phyloP scores from a whole-genome alignment of 73 alveolate genomes.

The Paramecium tetraurelia region DNA sequence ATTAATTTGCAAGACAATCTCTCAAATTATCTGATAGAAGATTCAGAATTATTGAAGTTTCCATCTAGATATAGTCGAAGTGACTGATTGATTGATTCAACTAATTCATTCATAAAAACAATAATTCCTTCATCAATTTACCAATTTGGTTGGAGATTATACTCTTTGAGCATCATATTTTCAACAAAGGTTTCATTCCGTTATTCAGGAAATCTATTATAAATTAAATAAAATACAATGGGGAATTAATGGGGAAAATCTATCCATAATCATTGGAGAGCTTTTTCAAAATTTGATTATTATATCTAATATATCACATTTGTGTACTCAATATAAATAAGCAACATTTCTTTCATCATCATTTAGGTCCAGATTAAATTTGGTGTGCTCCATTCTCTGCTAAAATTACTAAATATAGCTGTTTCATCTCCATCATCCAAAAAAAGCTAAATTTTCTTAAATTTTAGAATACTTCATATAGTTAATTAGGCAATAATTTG shows the following conservation, averaged over 20 bases:
- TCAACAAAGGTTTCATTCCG: constrained; percentile 1
- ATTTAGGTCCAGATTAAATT: neutral
- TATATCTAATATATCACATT: neutral
- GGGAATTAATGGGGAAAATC: neutral
- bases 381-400: neutral
- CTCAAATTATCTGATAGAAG: neutral
- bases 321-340: neutral
- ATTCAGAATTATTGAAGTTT: neutral
- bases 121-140: constrained; percentile 20
- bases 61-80: neutral
- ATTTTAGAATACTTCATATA: neutral
- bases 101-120: neutral
- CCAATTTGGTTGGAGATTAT: constrained; percentile 12
- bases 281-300: neutral
- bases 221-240: neutral
- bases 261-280: neutral
- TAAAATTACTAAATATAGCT: neutral
- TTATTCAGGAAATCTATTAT: neutral
- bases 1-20: neutral
- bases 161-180: neutral
- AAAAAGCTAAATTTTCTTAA: neutral
- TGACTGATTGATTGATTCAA: neutral
- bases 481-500: neutral
- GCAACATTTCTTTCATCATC: constrained; percentile 5
- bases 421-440: constrained; percentile 26